phyloP scores from a whole-genome alignment of 2,329 filamentous ascomycete genomes.

The Clonostachys rhizophaga region DNA sequence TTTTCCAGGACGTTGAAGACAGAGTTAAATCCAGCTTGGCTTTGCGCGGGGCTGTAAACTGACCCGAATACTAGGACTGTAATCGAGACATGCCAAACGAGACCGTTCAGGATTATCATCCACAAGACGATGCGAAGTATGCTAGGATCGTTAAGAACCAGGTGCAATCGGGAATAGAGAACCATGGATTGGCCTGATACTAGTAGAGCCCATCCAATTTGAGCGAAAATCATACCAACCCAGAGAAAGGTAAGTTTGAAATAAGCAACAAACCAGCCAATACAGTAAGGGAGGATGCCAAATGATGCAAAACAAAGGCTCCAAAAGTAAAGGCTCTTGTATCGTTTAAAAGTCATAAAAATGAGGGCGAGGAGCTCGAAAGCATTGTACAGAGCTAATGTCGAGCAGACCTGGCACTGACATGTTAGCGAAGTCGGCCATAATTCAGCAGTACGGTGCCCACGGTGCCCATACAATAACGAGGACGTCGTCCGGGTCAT shows the following conservation, averaged over 20 bases:
- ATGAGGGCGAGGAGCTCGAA: slow-evolving; percentile 24
- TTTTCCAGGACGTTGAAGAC: slow-evolving; percentile 35
- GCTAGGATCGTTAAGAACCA: slow-evolving; percentile 44
- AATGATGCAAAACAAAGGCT: slow-evolving; percentile 31
- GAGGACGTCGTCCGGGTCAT: no score
- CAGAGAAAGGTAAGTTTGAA: neutral
- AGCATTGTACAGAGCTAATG: slow-evolving; percentile 21
- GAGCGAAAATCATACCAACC: neutral
- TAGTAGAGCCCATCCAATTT: slow-evolving; percentile 27
- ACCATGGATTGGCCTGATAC: slow-evolving; percentile 54
- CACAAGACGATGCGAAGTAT: slow-evolving; percentile 39
- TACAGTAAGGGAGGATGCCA: slow-evolving; percentile 27
- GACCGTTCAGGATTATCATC: slow-evolving; percentile 49
- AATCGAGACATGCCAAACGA: slow-evolving; percentile 45
- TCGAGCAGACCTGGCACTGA: slow-evolving; percentile 11
- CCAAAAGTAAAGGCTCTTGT: slow-evolving; percentile 28
- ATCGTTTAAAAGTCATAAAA: slow-evolving; percentile 21
- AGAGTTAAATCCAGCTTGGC: slow-evolving; percentile 8
- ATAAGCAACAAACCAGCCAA: slow-evolving; percentile 2
- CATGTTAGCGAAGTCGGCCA: neutral
- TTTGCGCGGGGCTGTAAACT: slow-evolving; percentile 14
- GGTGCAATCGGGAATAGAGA: slow-evolving; percentile 54
- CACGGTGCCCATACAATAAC: neutral
- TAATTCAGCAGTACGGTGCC: neutral
- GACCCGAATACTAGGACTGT: slow-evolving; percentile 46